Evolutionary conservation across 2,329 filamentous ascomycete genomes (phyloP), one percentile per base, ranked within the genome.

Genomic region (Leptographium wingfieldii): DNA sequence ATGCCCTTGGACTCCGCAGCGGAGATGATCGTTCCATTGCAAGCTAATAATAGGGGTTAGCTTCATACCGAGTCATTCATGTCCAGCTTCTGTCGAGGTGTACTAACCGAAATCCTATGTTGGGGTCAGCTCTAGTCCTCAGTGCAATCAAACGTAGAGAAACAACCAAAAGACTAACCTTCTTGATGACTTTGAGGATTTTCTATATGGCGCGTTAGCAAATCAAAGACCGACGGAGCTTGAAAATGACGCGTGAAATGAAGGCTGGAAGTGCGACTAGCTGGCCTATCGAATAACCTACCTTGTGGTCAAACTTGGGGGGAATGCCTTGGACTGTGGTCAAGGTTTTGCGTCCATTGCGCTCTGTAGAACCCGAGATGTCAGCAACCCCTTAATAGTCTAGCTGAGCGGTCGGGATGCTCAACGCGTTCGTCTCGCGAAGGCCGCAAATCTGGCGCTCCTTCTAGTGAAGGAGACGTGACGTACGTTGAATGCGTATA

Each of bases 301-400:
- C 61, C 55, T 96, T 97, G 78, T 94, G 91, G 79, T 96, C 92
- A 73, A 96, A 97, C 75, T 97, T 96, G 82, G 94, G 94, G 66
- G 94, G 92, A 71, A 99, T 86, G 78, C 94, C 94, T 84, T 97
- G 92, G 72, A 99, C 92, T 71, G 94, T 99, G 71, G 94, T 99
- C 88, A 99, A 84, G 81, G 94, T 97, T 85, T 99, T 99, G 78
- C 94, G 94, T 86, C 94, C 94, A 97, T 99, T 99, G 80, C 94
- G 94, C 81, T 99, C 92, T 97, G 75, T 40, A 9, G 43, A n/a
- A 9, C 6, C 6, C 16, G 6, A 46, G 7, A 43, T 46, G 43
- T 46, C 43, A 46, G 43, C 7, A 7, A n/a, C 43, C 43, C 43
- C 43, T 7, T 46, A 5, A 46, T n/a, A 9, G 16, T 46, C 19